A percentile compares a stretch with the other conserved stretches of the same genome.
These are phyloP conservation scores for Porpolomopsis calyptriformis DNA, from an alignment of 768 basidiomycete species.

Conservation along the genomic window DNA sequence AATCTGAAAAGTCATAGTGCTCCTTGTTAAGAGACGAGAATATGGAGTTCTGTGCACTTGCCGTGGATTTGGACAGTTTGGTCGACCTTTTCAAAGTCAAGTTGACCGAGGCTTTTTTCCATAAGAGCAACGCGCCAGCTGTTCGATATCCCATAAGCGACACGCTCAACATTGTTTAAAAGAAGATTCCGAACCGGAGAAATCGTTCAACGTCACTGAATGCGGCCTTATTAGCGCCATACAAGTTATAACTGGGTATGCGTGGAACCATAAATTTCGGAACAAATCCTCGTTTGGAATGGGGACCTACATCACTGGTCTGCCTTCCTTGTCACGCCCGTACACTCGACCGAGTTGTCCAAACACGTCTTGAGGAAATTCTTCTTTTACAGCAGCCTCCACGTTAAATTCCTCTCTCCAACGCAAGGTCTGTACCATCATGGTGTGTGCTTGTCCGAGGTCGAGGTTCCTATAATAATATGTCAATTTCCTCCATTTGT, in stretches of 20 bases:
- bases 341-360: conserved; percentile 51
- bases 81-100: conserved; percentile 68
- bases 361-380: conserved; percentile 53
- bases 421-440: conserved; percentile 56
- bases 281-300: too few relatives aligned
- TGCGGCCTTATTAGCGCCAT: conserved; percentile 59
- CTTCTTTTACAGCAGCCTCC: conserved; percentile 47
- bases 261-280: too few relatives aligned
- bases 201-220: conserved; percentile 71
- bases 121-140: conserved; percentile 77
- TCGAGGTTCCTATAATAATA: conserved; percentile 50
- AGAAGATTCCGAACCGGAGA: conserved; percentile 44
- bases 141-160: conserved; percentile 9
- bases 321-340: conserved; percentile 61
- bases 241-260: conserved; percentile 63
- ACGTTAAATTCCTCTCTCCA: conserved; percentile 64
- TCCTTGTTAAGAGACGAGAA: neutral
- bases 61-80: conserved; percentile 69
- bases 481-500: neutral
- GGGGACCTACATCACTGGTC: conserved; percentile 54
- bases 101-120: conserved; percentile 49
- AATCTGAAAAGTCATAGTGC: conserved; percentile 38
- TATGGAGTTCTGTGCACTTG: conserved; percentile 13
- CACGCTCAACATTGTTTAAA: conserved; percentile 6
- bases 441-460: conserved; percentile 43